Evolutionary conservation across 768 basidiomycete genomes (phyloP), one percentile per base, ranked within the genome.

Genomic region (Termitomyces sp.): DNA sequence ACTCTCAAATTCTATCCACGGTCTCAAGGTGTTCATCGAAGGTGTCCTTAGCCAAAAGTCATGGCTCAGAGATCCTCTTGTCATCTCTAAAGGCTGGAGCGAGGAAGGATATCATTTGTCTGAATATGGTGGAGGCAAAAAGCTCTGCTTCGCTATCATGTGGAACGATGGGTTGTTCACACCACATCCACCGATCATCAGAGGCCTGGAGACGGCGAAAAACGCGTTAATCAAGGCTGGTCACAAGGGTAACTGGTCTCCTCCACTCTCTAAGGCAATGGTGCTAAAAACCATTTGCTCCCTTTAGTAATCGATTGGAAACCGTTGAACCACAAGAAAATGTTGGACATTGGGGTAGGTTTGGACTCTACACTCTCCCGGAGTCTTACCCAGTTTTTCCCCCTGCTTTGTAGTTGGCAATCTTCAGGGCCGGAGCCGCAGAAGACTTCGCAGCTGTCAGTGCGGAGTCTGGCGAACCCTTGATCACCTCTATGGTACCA

Each of bases 251-350:
- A 50, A 37, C 73, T 33, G 24, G 16, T 15, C n/a, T n/a, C 26
- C 34, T 8, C 9, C 15, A 8, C 20, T 39, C 36, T 50, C 3
- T 20, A 10, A 28, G 28, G 15, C 15, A n/a, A 37, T 20, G 5
- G 4, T 20, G 36, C 41, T 20, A 33, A 34, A 20, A 31, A 1
- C 2, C 15, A 39, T 28, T 13, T 9, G 1, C 48, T 13, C 15
- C 31, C 24, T 12, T n/a, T 10, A 88, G 90, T 91, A 18, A 77
- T 92, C 51, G 82, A 88, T 51, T 92, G 88, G 88, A 69, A 76
- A 37, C 82, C 84, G 0, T 65, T 76, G 39, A 77, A 83, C 33
- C 84, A 87, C 61, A 56, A 58, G 8, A 79, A 81, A 55, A 73
- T 88, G 2, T 66, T 65, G 49, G 60, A 72, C 1, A 66, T 67